Conservation (phyloP, 169 alveolate genomes). For the Hammondia hammondi region DNA sequence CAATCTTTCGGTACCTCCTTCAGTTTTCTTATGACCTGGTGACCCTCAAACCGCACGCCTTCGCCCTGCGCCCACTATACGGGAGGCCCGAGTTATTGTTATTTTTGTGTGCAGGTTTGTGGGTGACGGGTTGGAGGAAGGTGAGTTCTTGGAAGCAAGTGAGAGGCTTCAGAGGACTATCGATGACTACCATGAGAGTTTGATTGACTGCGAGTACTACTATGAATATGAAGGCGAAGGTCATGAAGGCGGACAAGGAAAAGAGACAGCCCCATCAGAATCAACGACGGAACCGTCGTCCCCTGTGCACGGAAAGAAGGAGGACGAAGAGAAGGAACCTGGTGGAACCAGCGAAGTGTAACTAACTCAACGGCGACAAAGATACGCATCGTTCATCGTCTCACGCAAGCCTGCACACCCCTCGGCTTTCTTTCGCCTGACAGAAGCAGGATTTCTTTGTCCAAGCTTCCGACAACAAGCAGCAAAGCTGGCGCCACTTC, state of each 20-base stretch:
- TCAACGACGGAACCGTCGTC: constrained; percentile 15
- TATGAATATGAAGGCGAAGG: constrained; percentile 23
- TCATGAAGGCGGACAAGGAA: not conserved
- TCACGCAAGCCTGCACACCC: no score
- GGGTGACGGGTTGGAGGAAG: constrained; percentile 52
- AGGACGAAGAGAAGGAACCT: not conserved
- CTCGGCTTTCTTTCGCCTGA: no score
- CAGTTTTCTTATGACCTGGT: not conserved
- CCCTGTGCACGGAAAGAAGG: not conserved
- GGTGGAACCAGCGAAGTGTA: no score
- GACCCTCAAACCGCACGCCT: not conserved
- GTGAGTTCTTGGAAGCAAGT: constrained; percentile 47
- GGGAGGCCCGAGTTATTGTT: not conserved
- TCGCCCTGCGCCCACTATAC: not conserved
- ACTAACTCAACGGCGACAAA: no score
- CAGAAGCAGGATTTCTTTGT: no score
- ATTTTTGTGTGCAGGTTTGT: constrained; percentile 31
- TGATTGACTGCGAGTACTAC: constrained; percentile 31
- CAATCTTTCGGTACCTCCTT: not conserved
- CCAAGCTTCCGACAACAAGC: no score
- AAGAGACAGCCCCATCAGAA: not conserved
- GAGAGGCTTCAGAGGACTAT: not conserved
- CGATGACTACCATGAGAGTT: constrained; percentile 42
- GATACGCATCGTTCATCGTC: no score
- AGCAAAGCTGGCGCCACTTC: no score